phyloP scores from a whole-genome alignment of 768 basidiomycete genomes.

The Phanerochaete sordida region DNA sequence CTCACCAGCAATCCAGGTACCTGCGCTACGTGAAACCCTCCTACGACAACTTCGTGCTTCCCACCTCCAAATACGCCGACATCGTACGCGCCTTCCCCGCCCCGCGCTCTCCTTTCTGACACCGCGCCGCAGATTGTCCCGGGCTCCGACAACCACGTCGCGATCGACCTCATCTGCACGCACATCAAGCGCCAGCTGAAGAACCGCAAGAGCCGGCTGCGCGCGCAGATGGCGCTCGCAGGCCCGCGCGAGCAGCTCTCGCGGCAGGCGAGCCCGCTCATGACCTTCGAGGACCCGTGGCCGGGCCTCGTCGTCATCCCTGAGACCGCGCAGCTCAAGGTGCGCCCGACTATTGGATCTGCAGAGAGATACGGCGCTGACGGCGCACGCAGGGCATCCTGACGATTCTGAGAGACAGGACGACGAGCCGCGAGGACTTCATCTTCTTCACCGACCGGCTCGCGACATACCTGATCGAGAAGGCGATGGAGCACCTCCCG shows the following conservation, averaged over 20 bases:
- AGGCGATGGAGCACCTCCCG: slow-evolving; percentile 81
- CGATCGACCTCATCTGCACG: slow-evolving; percentile 90
- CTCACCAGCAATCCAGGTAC: slow-evolving; percentile 49
- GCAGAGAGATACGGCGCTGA: background rate
- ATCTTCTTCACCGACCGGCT: slow-evolving; percentile 90
- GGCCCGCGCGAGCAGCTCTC: slow-evolving; percentile 20
- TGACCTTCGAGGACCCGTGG: slow-evolving; percentile 36
- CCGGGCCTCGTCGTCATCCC: slow-evolving; percentile 63
- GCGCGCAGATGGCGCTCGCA: slow-evolving; percentile 61
- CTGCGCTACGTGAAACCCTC: slow-evolving; percentile 93
- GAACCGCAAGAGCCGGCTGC: slow-evolving; percentile 70
- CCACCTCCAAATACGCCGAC: slow-evolving; percentile 84
- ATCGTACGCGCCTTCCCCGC: slow-evolving; percentile 47
- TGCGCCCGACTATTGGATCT: slow-evolving; percentile 28
- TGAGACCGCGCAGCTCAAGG: slow-evolving; percentile 78
- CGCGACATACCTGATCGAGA: slow-evolving; percentile 80
- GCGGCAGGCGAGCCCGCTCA: slow-evolving; percentile 11
- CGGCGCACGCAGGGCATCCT: slow-evolving; percentile 74
- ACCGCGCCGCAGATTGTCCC: slow-evolving; percentile 79
- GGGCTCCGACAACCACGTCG: slow-evolving; percentile 83
- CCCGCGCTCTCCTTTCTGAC: background rate
- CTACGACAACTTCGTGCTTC: slow-evolving; percentile 91
- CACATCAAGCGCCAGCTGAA: slow-evolving; percentile 84
- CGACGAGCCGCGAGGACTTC: slow-evolving; percentile 79
- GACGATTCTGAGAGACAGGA: slow-evolving; percentile 75